Base-by-base conservation (phyloP, 352 stramenopile species). In the Plasmopara viticola region DNA sequence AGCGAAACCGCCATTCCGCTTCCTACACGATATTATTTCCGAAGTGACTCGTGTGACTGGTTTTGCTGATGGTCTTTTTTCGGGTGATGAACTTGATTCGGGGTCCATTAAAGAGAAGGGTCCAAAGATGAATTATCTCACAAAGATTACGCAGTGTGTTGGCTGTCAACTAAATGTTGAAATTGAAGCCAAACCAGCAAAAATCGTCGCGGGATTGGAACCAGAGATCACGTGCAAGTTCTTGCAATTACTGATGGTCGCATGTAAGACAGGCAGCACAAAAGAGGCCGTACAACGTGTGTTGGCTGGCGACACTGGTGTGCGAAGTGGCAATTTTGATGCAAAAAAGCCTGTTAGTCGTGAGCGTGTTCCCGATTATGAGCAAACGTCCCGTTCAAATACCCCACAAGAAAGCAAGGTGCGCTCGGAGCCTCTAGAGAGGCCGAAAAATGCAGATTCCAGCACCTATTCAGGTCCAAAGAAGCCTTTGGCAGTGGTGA, bases 171-270 rank as follows among this genome's bases (percentile, higher is more conserved):
- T 97, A 12, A 93, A 92, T 51, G 84, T 88, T 33, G 64, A 87
- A 12, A 62, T 97, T 30, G 82, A 97, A 17, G 90, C 90, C 18
- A 89, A 85, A 45, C 70, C 90, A 12, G 76, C 62, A 12, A 97
- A 97, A 57, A 80, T 80, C 48, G 87, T 98, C 14, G 88, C 91
- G 3, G 95, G 94, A 13, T 70, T 97, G 13, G 93, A 98, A 42
- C 64, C 92, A 2, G 92, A 98, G 44, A 90, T 91, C 44, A 98
- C 94, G 15, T 96, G 96, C 69, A 90, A 88, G 53, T 88, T 98
- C 34, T 60, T 98, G 20, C 94, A 98, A 64, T 53, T 98, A 5
- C 59, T 98, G 41, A 75, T 68, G 12, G 62, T 97, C 18, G 80
- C 90, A 2, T 91, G 76, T 54, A 72, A 70, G 48, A 60, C 63